Evolutionary conservation across 2,329 filamentous ascomycete genomes (phyloP).

Genomic region (Ceratocystis colombiana): DNA sequence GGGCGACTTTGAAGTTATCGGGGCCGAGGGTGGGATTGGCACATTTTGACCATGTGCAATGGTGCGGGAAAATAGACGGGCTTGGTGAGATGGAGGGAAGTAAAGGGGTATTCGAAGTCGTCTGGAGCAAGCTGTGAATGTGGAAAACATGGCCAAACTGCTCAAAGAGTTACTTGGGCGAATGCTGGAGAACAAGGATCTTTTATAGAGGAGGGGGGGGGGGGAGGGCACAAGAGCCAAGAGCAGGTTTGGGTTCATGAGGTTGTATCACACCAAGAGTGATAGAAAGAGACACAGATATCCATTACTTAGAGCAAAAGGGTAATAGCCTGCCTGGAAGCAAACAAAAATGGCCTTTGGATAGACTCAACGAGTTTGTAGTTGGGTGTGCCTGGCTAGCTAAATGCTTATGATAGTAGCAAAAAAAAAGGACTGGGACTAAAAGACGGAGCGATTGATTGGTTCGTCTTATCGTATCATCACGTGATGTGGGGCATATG

Average conservation of each 20-base stretch:
- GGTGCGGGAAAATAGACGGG: neutral
- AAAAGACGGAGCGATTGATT: neutral
- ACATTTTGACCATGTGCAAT: neutral
- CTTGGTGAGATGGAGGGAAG: neutral
- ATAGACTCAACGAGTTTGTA: neutral
- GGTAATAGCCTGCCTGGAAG: neutral
- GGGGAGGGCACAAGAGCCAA: neutral
- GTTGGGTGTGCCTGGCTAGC: neutral
- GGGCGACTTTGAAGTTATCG: constrained; percentile 7
- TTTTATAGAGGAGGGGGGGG: neutral
- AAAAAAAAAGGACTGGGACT: neutral
- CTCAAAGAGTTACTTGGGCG: neutral
- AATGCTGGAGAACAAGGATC: constrained; percentile 2
- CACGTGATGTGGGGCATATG: constrained; percentile 21
- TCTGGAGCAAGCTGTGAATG: constrained; percentile 3
- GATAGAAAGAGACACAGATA: neutral
- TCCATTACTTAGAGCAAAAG: constrained; percentile 9
- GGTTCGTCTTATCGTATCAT: constrained; percentile 16
- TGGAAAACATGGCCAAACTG: constrained; percentile 8
- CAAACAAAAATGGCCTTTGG: neutral
- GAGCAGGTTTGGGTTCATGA: neutral
- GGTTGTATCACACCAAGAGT: constrained; percentile 13
- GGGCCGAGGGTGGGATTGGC: neutral
- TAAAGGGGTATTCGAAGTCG: neutral
- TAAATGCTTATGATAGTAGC: neutral